These are phyloP conservation scores for Penicillium angulare DNA, from an alignment of 495 filamentous ascomycete genomes.

Conservation along the genomic window DNA sequence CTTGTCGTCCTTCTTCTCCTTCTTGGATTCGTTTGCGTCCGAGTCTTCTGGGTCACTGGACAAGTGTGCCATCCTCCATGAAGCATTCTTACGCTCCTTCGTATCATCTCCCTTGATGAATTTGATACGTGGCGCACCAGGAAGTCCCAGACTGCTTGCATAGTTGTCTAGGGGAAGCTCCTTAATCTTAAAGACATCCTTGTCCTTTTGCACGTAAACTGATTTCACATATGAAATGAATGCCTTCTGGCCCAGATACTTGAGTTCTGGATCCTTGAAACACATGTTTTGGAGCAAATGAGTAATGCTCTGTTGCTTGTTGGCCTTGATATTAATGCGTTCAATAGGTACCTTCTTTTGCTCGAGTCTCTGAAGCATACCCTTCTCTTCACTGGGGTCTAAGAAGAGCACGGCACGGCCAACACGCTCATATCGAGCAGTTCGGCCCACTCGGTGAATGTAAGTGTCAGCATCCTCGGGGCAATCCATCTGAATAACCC, in stretches of 20 bases:
- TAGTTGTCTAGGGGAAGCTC: slow-evolving; percentile 80
- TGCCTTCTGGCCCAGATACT: slow-evolving; percentile 94
- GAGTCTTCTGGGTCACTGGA: slow-evolving; percentile 53
- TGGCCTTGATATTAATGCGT: slow-evolving; percentile 77
- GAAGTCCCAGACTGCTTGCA: slow-evolving; percentile 80
- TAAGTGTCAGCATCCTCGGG: slow-evolving; percentile 97
- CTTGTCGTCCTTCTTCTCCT: slow-evolving; percentile 54
- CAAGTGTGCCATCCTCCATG: slow-evolving; percentile 53
- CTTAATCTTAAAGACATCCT: slow-evolving; percentile 82
- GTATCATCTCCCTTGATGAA: slow-evolving; percentile 85
- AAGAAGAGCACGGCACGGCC: slow-evolving; percentile 90
- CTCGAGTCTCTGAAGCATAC: slow-evolving; percentile 77
- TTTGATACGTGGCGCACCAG: slow-evolving; percentile 86
- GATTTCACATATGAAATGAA: slow-evolving; percentile 86
- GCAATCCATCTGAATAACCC: slow-evolving; percentile 94
- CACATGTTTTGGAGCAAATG: slow-evolving; percentile 86
- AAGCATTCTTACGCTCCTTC: slow-evolving; percentile 84
- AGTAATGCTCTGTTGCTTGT: slow-evolving; percentile 84
- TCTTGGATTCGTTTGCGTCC: slow-evolving; percentile 49
- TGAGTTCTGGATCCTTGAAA: slow-evolving; percentile 91
- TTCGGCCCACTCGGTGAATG: slow-evolving; percentile 94
- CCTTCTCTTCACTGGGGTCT: slow-evolving; percentile 85
- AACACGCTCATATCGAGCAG: slow-evolving; percentile 85
- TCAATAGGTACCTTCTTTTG: slow-evolving; percentile 86
- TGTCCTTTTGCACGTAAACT: slow-evolving; percentile 85